Evolutionary conservation across 306 rosid species (phyloP).

Genomic region (Cicer cuneatum): DNA sequence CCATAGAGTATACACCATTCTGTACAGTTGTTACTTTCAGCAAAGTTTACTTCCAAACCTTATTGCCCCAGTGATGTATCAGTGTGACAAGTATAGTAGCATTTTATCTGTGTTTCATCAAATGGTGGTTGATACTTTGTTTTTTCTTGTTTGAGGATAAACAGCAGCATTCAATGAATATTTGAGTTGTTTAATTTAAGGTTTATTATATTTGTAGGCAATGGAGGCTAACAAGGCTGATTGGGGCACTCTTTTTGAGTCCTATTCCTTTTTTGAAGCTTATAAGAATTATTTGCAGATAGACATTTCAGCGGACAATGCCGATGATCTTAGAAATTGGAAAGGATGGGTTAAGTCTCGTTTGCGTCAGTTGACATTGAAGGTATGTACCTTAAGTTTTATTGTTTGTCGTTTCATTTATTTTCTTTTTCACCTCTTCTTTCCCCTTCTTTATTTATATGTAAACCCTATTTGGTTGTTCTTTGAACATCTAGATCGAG

Average conservation of each 20-base stretch:
- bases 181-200: conserved; percentile 34
- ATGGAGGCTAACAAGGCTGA: conserved; percentile 82
- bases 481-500: conserved; percentile 70
- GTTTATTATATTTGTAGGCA: conserved; percentile 64
- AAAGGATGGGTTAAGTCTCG: conserved; percentile 99
- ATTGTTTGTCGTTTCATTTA: conserved; percentile 15
- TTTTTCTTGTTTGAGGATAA: background rate
- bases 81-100: background rate
- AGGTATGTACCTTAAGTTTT: conserved; percentile 61
- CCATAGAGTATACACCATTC: background rate
- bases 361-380: conserved; percentile 83
- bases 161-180: background rate
- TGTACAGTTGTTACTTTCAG: background rate
- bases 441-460: conserved; percentile 9
- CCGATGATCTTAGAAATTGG: conserved; percentile 89
- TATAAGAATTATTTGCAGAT: conserved; percentile 84
- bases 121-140: background rate
- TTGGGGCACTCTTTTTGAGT: conserved; percentile 92
- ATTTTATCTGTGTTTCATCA: conserved; percentile 3
- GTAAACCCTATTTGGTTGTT: conserved; percentile 33
- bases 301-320: conserved; percentile 80
- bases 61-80: background rate
- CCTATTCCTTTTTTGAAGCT: conserved; percentile 78
- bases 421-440: conserved; percentile 22
- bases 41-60: conserved; percentile 5